phyloP scores from a whole-genome alignment of 805 yeast genomes.

The Clavispora carvajalis region DNA sequence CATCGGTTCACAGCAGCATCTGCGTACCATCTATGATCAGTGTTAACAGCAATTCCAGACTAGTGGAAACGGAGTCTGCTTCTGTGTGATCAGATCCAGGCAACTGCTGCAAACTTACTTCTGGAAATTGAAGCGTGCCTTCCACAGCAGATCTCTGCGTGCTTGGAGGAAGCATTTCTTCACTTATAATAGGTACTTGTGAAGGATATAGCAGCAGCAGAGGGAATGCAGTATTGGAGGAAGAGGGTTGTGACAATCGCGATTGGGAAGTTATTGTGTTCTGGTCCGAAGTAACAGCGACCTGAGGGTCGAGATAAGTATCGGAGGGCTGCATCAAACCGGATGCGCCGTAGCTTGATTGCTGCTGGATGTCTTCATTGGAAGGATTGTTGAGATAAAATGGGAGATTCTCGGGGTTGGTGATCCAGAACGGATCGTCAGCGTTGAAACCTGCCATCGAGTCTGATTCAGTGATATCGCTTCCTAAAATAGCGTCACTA shows the following conservation, averaged over 20 bases:
- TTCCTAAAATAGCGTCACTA: slow-evolving; percentile 1
- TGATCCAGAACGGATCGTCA: slow-evolving; percentile 49
- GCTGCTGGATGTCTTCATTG: neutral
- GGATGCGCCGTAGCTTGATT: neutral
- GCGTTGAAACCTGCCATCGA: slow-evolving; percentile 33
- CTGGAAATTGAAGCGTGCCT: too few relatives aligned
- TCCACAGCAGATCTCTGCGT: too few relatives aligned
- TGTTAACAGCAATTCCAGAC: neutral
- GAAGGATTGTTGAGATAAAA: slow-evolving; percentile 19
- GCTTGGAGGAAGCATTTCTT: too few relatives aligned
- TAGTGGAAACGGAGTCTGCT: neutral
- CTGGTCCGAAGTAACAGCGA: neutral
- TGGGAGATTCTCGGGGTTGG: slow-evolving; percentile 44
- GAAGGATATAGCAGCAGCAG: too few relatives aligned
- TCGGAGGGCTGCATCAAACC: neutral
- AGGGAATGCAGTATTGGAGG: too few relatives aligned
- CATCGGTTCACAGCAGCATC: too few relatives aligned
- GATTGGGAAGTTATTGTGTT: too few relatives aligned
- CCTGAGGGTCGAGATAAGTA: neutral
- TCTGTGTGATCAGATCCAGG: neutral
- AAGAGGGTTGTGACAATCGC: too few relatives aligned
- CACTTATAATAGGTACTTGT: too few relatives aligned
- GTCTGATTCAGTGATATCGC: neutral
- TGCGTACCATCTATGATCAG: neutral
- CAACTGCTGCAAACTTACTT: too few relatives aligned